Evolutionary conservation across 495 filamentous ascomycete species (phyloP), one percentile per base, ranked within the genome.

Genomic region (Jackrogersella minutella): DNA sequence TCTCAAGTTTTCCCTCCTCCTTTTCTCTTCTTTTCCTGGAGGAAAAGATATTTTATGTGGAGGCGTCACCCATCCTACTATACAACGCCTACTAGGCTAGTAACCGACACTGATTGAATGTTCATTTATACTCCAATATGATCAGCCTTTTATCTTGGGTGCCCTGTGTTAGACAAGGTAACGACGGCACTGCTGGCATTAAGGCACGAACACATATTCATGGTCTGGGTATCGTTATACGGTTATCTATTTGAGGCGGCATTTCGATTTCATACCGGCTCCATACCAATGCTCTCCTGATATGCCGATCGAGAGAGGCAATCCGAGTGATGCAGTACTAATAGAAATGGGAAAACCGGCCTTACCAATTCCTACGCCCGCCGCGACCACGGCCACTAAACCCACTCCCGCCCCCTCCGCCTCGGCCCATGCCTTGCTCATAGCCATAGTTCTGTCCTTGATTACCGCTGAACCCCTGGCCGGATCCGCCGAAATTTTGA

Each of bases 361-460:
- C 13, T 67, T 67, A 74, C 72, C 72, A 74, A 14, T 74, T 74
- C 73, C 76, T 73, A 58, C 76, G 69, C 40, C 75, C 66, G 6
- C 77, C 72, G 3, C 81, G 71, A 28, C 84, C 79, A 14, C 83
- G 71, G n/a, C 79, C 76, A 24, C 79, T 74, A 21, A 82, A 83
- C 11, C 79, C 80, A 31, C 76, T 66, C 16, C 78, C 69, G 24
- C 75, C 73, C 46, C 76, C 74, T 47, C 76, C 76, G 28, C 74
- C 75, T 11, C 80, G 77, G 8, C 74, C 77, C 80, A 87, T 86
- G 34, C 67, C 69, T 61, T 85, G 83, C 63, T 84, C 87, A 53
- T 84, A 85, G 6, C 85, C 82, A 64, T 80, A 87, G n/a, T 78
- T 83, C 36, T 83, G 82, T 31, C 78, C 81, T 62, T 84, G 83